These are phyloP conservation scores for Trichoderma endophyticum DNA, from an alignment of 2,329 filamentous ascomycete genomes.

Conservation along the genomic window DNA sequence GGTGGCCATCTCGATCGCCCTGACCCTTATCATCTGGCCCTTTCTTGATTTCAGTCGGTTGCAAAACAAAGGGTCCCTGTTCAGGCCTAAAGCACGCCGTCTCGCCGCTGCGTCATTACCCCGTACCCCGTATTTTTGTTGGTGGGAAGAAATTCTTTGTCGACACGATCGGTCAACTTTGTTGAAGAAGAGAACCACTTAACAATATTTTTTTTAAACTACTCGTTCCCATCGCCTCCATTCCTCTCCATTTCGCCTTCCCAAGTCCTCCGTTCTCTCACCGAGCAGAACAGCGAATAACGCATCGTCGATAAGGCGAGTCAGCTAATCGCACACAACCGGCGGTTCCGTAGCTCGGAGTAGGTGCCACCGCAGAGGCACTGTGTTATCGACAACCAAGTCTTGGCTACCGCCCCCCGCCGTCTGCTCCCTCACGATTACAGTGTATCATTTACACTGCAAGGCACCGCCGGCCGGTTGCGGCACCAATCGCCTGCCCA, in stretches of 20 bases:
- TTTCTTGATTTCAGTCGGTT: neutral
- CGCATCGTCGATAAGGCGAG: slow-evolving; percentile 6
- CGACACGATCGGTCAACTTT: neutral
- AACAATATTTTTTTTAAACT: neutral
- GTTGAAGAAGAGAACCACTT: neutral
- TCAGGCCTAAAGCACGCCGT: neutral
- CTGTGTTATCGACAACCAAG: neutral
- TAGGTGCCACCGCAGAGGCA: slow-evolving; percentile 7
- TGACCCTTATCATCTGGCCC: neutral
- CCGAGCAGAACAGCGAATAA: neutral
- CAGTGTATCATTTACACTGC: slow-evolving; percentile 2
- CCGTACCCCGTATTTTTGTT: slow-evolving; percentile 1
- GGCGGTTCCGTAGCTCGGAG: slow-evolving; percentile 1
- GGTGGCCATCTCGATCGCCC: neutral
- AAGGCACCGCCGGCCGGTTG: slow-evolving; percentile 15
- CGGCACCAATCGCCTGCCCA: slow-evolving; percentile 5
- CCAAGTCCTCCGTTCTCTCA: neutral
- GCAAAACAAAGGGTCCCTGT: neutral
- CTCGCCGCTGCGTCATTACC: slow-evolving; percentile 6
- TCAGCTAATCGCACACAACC: slow-evolving; percentile 7
- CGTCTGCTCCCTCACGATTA: neutral
- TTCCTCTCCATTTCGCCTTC: neutral
- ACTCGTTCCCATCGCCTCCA: neutral
- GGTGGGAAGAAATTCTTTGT: neutral
- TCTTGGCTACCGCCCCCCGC: neutral